Percentiles rank a stretch among this genome's conserved stretches.
These are phyloP conservation scores for Acanthamoeba sp. DNA, from an alignment of 208 protist genomes.

Conservation along the genomic window DNA sequence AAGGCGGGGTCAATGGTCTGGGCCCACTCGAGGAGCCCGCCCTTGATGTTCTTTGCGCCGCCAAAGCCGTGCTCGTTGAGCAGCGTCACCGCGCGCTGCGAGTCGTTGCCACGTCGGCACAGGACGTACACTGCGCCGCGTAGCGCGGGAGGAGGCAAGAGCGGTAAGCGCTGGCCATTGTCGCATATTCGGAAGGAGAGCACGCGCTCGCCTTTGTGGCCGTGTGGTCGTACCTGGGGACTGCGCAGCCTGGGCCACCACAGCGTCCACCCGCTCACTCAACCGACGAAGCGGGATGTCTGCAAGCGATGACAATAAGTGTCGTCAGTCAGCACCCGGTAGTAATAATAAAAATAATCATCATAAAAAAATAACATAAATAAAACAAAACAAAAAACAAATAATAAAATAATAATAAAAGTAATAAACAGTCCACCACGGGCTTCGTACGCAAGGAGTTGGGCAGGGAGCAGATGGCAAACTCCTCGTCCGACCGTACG, in stretches of 20 bases:
- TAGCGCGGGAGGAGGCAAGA: background rate
- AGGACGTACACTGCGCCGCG: slow-evolving; percentile 14
- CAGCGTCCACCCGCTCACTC: background rate
- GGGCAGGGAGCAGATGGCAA: no score
- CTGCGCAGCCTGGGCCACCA: background rate
- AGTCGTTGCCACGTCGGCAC: slow-evolving; percentile 60
- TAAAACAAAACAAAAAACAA: no score
- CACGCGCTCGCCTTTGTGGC: background rate
- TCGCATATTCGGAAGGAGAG: no score
- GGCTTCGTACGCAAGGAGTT: no score
- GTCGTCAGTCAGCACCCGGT: background rate
- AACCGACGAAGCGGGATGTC: slow-evolving; percentile 31
- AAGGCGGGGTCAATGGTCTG: slow-evolving; percentile 30
- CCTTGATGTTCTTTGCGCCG: slow-evolving; percentile 42
- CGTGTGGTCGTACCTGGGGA: background rate
- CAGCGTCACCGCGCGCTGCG: slow-evolving; percentile 10
- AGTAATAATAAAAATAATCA: no score
- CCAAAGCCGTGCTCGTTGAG: background rate
- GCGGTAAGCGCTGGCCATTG: no score
- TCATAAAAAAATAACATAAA: no score
- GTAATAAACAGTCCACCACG: no score
- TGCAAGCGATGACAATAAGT: background rate
- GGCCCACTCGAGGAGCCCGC: slow-evolving; percentile 52
- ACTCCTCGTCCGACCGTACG: no score
- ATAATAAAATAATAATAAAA: no score